Conservation (phyloP, 2,329 filamentous ascomycete species). For the Aspergillus glaucus region DNA sequence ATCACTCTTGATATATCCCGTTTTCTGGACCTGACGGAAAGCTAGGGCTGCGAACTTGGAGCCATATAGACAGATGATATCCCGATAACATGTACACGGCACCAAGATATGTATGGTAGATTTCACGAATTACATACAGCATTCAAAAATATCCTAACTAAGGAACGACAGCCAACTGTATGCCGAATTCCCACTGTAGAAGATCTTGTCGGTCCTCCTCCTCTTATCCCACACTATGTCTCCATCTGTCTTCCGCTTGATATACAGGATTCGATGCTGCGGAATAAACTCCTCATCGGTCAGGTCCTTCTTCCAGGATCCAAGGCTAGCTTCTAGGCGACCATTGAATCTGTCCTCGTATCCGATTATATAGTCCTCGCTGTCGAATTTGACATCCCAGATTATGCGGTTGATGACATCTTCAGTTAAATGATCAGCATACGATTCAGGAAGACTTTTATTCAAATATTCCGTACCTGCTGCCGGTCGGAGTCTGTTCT, state of each 20-base stretch:
- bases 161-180: constrained; percentile 24
- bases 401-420: constrained; percentile 46
- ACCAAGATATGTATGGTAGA: too few species aligned
- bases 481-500: constrained; percentile 12
- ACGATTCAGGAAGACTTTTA: not conserved
- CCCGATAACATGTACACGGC: too few species aligned
- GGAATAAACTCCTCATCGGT: constrained; percentile 54
- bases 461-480: constrained; percentile 2
- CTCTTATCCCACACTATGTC: constrained; percentile 48
- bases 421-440: constrained; percentile 2
- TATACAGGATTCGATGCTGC: constrained; percentile 48
- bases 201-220: constrained; percentile 42
- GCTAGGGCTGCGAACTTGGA: too few species aligned
- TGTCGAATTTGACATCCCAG: constrained; percentile 44
- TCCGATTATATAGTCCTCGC: constrained; percentile 45
- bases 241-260: constrained; percentile 36
- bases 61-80: too few species aligned
- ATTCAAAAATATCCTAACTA: constrained; percentile 6
- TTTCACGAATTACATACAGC: not conserved
- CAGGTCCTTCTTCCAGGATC: constrained; percentile 48
- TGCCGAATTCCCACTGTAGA: constrained; percentile 38
- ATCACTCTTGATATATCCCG: too few species aligned
- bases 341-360: constrained; percentile 51
- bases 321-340: constrained; percentile 41
- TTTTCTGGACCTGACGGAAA: too few species aligned